These are phyloP conservation scores for Lactarius tabidus DNA, from an alignment of 768 basidiomycete species.

Conservation along the genomic window DNA sequence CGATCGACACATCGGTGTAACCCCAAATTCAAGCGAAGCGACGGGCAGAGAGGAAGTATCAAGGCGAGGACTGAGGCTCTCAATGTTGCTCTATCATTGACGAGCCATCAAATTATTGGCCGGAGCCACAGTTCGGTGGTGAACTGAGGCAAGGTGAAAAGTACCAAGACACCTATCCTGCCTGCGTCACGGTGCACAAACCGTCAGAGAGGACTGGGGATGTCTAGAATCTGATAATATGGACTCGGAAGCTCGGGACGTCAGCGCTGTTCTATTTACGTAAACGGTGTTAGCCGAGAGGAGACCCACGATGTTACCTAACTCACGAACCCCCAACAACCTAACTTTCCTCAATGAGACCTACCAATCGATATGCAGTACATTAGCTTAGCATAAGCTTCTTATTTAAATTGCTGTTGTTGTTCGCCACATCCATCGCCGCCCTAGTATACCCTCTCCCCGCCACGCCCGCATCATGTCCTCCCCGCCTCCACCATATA, in stretches of 20 bases:
- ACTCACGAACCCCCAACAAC: not conserved
- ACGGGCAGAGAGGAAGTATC: not conserved
- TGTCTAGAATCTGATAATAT: too few relatives aligned
- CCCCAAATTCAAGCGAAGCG: not conserved
- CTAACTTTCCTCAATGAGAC: not conserved
- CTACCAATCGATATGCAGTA: not conserved
- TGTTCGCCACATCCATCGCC: not conserved
- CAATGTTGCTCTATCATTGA: not conserved
- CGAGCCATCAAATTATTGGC: not conserved
- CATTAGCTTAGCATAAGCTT: not conserved
- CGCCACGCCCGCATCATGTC: not conserved
- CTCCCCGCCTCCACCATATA: conserved; percentile 1
- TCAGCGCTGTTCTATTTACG: too few relatives aligned
- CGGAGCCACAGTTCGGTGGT: not conserved
- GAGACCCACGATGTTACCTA: not conserved
- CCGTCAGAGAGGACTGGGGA: too few relatives aligned
- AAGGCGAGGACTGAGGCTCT: too few relatives aligned
- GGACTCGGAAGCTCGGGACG: too few relatives aligned
- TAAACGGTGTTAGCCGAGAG: not conserved
- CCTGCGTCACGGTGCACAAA: too few relatives aligned
- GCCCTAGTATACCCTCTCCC: not conserved
- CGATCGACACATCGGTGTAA: not conserved
- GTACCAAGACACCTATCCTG: too few relatives aligned
- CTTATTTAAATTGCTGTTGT: not conserved
- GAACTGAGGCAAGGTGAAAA: too few relatives aligned